Evolutionary conservation across 116 monocot species (phyloP), one percentile per base, ranked within the genome.

Genomic region (Papilionanthe hybrid): DNA sequence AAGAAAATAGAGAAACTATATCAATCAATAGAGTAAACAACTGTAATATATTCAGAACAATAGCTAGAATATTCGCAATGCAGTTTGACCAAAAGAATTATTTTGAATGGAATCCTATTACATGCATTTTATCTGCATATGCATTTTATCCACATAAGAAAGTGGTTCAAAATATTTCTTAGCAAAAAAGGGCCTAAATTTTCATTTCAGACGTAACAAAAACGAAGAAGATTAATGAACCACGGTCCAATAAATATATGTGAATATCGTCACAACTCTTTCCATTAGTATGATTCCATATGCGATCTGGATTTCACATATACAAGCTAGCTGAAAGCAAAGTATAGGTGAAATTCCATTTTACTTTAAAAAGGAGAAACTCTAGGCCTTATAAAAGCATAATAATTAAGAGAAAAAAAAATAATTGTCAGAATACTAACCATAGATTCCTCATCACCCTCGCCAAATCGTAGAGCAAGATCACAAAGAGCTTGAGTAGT

Each of bases 361-460:
- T 43, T 72, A 20, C 18, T 43, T 42, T n/a, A 42, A 43, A n/a
- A 13, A 30, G 68, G 68, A 68, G 30, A 68, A 68, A 68, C 13
- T 29, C 5, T 30, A 30, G 11, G 30, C 63, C 25, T 68, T 30
- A 68, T 13, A 42, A 72, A 20, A 72, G 18, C 43, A 42, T 5
- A 19, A 7, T 43, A 18, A 42, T 18, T 7, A 49, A 48, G 18
- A 75, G 5, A 75, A 18, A 53, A 23, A 75, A 75, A 48, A 22
- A 7, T 48, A 25, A 75, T 27, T 43, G 23, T 5, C 22, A 45
- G 25, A 22, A 48, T 23, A 23, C 75, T 48, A 47, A 94, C 96
- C 94, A 97, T 94, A 20, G 89, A 90, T 82, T 96, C 96, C 85
- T 94, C 96, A 81, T 97, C 96, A 69, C 96, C 96, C 89, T 97